These are phyloP conservation scores for Quercus tomentella DNA, from an alignment of 331 rosid species.

Conservation along the genomic window DNA sequence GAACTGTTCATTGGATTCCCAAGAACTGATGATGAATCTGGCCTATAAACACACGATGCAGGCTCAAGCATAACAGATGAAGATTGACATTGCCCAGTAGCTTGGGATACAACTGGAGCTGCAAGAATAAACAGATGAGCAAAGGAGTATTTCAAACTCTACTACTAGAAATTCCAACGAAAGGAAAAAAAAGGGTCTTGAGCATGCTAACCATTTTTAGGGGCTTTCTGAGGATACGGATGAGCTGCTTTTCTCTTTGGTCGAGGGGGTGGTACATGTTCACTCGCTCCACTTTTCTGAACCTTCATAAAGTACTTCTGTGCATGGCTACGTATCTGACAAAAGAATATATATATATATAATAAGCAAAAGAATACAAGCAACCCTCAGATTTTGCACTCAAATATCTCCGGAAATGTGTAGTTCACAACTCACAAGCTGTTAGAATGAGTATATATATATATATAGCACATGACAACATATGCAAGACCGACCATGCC, in stretches of 20 bases:
- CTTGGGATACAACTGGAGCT: slow-evolving; percentile 51
- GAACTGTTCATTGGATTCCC: slow-evolving; percentile 51
- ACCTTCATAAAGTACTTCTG: slow-evolving; percentile 93
- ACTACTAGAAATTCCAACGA: not conserved
- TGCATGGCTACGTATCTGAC: slow-evolving; percentile 94
- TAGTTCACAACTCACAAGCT: not conserved
- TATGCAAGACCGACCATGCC: not conserved
- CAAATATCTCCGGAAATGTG: not conserved
- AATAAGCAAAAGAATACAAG: not conserved
- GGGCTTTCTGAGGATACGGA: slow-evolving; percentile 96
- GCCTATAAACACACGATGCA: slow-evolving; percentile 33
- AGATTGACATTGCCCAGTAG: slow-evolving; percentile 43
- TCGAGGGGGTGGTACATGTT: slow-evolving; percentile 96
- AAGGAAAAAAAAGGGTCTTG: not conserved
- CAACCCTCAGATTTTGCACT: not conserved
- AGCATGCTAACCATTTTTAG: slow-evolving; percentile 53
- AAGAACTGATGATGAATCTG: slow-evolving; percentile 60
- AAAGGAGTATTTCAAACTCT: slow-evolving; percentile 2
- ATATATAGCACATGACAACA: not conserved
- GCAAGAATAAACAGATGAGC: slow-evolving; percentile 20
- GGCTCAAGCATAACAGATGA: slow-evolving; percentile 52
- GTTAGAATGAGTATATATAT: not conserved
- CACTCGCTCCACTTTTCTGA: slow-evolving; percentile 83
- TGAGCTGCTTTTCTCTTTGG: slow-evolving; percentile 94
- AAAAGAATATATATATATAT: not conserved